Evolutionary conservation across 1,139 yeast species (phyloP).

Genomic region (Petasospora rhodanensis): DNA sequence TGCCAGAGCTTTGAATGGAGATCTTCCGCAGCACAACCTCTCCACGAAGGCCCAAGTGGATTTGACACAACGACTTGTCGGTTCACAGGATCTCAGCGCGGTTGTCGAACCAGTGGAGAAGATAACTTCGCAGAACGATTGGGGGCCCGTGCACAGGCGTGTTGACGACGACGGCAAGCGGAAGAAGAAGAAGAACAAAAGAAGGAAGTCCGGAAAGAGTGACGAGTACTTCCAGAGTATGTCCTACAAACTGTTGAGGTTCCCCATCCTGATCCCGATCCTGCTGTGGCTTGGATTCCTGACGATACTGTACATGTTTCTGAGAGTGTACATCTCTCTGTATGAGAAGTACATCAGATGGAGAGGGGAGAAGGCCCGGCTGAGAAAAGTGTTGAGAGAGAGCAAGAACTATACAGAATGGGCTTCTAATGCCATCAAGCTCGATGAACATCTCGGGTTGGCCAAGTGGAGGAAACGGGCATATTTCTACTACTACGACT

Average conservation of each 20-base stretch:
- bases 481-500: slow-evolving; percentile 65
- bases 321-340: slow-evolving; percentile 59
- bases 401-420: slow-evolving; percentile 58
- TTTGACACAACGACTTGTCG: slow-evolving; percentile 13
- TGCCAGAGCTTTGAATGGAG: slow-evolving; percentile 25
- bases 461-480: slow-evolving; percentile 61
- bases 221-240: slow-evolving; percentile 27
- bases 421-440: slow-evolving; percentile 49
- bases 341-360: slow-evolving; percentile 57
- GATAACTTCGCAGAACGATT: slow-evolving; percentile 60
- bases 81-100: slow-evolving; percentile 8
- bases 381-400: slow-evolving; percentile 46
- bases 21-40: slow-evolving; percentile 11
- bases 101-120: slow-evolving; percentile 27
- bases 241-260: slow-evolving; percentile 53
- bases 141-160: slow-evolving; percentile 53
- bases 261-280: slow-evolving; percentile 57
- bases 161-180: slow-evolving; percentile 29
- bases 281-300: slow-evolving; percentile 51
- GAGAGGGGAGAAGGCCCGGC: slow-evolving; percentile 51
- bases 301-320: slow-evolving; percentile 44
- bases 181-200: slow-evolving; percentile 6
- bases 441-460: slow-evolving; percentile 56
- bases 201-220: slow-evolving; percentile 6
- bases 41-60: slow-evolving; percentile 10